Base-by-base conservation (phyloP, 2,329 filamentous ascomycete genomes). In the Talaromyces albobiverticillius region DNA sequence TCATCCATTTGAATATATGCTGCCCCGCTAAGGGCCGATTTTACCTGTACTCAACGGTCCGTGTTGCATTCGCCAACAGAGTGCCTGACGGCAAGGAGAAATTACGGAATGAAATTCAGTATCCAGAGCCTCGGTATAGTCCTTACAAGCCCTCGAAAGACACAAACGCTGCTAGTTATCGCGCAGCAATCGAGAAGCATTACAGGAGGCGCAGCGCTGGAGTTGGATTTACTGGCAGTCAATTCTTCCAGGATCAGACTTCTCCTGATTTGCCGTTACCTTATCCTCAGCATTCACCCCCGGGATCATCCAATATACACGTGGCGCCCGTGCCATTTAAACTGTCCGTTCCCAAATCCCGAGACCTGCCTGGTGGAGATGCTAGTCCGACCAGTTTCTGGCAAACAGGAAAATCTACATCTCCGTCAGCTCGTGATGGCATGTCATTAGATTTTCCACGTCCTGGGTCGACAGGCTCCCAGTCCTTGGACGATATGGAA, bases 11-110 rank as follows among this genome's bases (percentile, higher is more conserved):
- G 48, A 90, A 97, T 67, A 94, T 99, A 54, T 97, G 93, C 72
- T 93, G 87, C 64, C 88, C 90, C 1, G 84, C 86, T 0, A 88
- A 86, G 59, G 90, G 89, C 5, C 85, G 92, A 11, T 95, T 86
- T 69, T 97, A 91, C 64, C 78, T 99, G 5, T 94, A 97, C 76
- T 95, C 94, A 64, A 90, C 84, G 62, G 88, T 97, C 55, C 86
- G 94, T 13, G 90, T 97, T 32, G 93, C 99, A 3, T 99, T 99
- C 68, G 94, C 94, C 51, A 97, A 97, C 67, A 85, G 94, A 23
- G 93, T 96, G 0, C 93, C 94, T 0, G 94, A 97, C 63, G 93
- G 90, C 38, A 96, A 96, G 67, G 93, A 97, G 71, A 93, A 87
- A 66, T 79, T 99, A 36, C 82, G 87, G 29, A 96, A 95, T 64